Conservation (phyloP, 495 filamentous ascomycete species). For the Staphylotrichum longicolle region DNA sequence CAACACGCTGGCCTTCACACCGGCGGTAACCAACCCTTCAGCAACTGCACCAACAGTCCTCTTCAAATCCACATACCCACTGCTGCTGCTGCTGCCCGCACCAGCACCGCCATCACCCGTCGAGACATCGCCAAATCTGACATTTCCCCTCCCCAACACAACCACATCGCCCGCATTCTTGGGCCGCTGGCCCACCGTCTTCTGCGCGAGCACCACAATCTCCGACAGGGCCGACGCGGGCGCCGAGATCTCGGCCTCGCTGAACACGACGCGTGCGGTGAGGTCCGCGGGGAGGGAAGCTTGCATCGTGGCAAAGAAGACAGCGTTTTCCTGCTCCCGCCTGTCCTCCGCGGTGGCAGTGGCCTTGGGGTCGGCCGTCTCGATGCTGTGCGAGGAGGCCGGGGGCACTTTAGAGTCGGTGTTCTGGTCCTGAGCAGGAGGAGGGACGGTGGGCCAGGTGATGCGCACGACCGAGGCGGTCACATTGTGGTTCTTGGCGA, state of each 20-base stretch:
- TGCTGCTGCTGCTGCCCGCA: not conserved
- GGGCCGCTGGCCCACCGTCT: conserved; percentile 58
- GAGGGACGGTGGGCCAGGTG: conserved; percentile 23
- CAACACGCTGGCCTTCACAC: conserved; percentile 69
- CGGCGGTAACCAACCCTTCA: conserved; percentile 58
- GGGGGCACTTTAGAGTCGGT: conserved; percentile 28
- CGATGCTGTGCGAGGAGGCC: not conserved
- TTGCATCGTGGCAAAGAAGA: conserved; percentile 61
- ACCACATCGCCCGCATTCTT: conserved; percentile 77
- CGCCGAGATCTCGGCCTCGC: not conserved
- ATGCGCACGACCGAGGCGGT: conserved; percentile 68
- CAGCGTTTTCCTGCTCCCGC: conserved; percentile 47
- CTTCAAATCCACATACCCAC: conserved; percentile 43
- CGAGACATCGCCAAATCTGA: conserved; percentile 25
- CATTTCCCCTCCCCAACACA: conserved; percentile 63
- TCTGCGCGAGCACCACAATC: conserved; percentile 47
- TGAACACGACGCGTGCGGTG: conserved; percentile 60
- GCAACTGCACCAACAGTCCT: conserved; percentile 67
- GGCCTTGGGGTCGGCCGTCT: conserved; percentile 20
- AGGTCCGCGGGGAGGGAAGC: conserved; percentile 61
- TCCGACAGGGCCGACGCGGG: conserved; percentile 26
- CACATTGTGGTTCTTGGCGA: conserved; percentile 72
- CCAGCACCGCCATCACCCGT: not conserved
- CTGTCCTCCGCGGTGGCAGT: conserved; percentile 32
- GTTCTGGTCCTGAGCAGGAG: not conserved